Conservation (phyloP, 2,329 filamentous ascomycete species). For the Nemania diffusa region DNA sequence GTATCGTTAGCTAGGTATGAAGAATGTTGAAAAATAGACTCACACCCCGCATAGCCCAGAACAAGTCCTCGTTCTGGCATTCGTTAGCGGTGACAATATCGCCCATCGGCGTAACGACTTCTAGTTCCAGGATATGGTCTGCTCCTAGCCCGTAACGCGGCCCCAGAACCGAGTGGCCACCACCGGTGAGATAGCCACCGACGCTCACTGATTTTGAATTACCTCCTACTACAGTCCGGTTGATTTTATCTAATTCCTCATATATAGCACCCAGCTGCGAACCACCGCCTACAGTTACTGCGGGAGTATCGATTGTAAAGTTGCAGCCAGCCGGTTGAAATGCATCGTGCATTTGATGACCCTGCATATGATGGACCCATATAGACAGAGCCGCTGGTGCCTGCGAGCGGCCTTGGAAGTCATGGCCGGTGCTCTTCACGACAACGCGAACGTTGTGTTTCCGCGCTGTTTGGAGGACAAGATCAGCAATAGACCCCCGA, state of each 20-base stretch:
- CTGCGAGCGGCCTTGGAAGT: slow-evolving; percentile 58
- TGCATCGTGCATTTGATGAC: slow-evolving; percentile 51
- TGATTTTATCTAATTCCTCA: slow-evolving; percentile 54
- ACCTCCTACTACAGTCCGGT: slow-evolving; percentile 65
- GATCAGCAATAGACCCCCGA: not conserved
- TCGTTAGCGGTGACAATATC: slow-evolving; percentile 62
- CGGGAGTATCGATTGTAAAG: slow-evolving; percentile 56
- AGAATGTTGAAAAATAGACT: slow-evolving; percentile 37
- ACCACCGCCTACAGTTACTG: slow-evolving; percentile 65
- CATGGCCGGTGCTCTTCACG: slow-evolving; percentile 58
- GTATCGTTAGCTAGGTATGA: not conserved
- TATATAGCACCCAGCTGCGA: slow-evolving; percentile 62
- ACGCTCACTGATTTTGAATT: slow-evolving; percentile 66
- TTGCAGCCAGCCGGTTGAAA: slow-evolving; percentile 57
- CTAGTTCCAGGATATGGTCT: slow-evolving; percentile 69
- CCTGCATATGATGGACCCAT: slow-evolving; percentile 62
- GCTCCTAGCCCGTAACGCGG: slow-evolving; percentile 68
- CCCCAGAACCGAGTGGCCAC: slow-evolving; percentile 66
- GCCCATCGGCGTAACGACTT: slow-evolving; percentile 65
- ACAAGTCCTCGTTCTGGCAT: slow-evolving; percentile 65
- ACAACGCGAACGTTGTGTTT: slow-evolving; percentile 56
- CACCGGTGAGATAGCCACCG: slow-evolving; percentile 70
- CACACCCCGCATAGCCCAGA: slow-evolving; percentile 71
- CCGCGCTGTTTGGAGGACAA: slow-evolving; percentile 46
- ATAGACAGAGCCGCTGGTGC: slow-evolving; percentile 63